A percentile compares a stretch with the other conserved stretches of the same genome.
Conservation (phyloP, 352 stramenopile species). For the Phytophthora europaea region DNA sequence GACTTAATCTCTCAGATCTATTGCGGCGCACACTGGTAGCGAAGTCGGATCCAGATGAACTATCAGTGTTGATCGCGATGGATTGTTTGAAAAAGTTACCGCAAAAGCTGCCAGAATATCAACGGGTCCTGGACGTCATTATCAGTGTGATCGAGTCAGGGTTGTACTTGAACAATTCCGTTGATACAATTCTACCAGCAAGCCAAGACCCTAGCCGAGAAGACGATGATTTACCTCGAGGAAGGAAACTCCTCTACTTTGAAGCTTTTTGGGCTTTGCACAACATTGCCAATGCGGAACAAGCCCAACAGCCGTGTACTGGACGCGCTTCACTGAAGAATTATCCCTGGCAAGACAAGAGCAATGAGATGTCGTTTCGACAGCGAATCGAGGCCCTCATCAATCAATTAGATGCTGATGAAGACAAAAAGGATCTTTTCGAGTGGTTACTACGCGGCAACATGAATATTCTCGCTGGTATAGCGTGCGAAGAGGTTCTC, state of each 20-base stretch:
- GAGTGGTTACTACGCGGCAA: conserved; percentile 45
- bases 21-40: conserved; percentile 62
- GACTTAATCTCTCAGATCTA: conserved; percentile 52
- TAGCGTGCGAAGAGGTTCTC: conserved; percentile 47
- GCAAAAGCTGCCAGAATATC: conserved; percentile 63
- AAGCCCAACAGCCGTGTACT: conserved; percentile 8
- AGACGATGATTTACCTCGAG: conserved; percentile 7
- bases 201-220: conserved; percentile 15
- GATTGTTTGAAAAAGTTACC: conserved; percentile 79
- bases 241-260: conserved; percentile 54
- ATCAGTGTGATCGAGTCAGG: conserved; percentile 63
- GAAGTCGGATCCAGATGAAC: conserved; percentile 48
- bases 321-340: conserved; percentile 15
- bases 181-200: background rate
- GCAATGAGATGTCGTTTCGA: conserved; percentile 21
- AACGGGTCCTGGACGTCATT: conserved; percentile 64
- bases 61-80: conserved; percentile 74
- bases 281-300: background rate
- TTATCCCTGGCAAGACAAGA: conserved; percentile 19
- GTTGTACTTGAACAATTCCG: conserved; percentile 39
- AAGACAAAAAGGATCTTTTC: conserved; percentile 58
- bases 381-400: conserved; percentile 51
- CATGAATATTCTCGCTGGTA: conserved; percentile 32
- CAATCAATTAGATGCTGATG: conserved; percentile 30
- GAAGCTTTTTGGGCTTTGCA: conserved; percentile 47